Evolutionary conservation across 176 grass and related monocot genomes (phyloP).

Genomic region (Oryza meridionalis): DNA sequence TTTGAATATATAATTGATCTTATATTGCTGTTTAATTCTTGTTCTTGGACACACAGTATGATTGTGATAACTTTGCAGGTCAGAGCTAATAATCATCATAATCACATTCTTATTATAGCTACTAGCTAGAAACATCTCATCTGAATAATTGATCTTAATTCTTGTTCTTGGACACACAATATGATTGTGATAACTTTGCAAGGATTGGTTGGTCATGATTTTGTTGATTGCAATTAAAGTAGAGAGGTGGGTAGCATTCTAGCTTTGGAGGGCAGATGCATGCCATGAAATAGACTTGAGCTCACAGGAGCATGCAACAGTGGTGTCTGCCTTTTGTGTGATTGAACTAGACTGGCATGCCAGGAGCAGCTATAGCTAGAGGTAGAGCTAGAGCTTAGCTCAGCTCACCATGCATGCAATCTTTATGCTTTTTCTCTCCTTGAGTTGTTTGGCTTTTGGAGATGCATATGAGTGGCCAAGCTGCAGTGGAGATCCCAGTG

Average conservation of each 20-base stretch:
- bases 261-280: conserved; percentile 39
- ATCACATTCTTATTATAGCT: too few species aligned
- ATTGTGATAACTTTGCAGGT: too few species aligned
- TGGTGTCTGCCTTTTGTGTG: conserved; percentile 81
- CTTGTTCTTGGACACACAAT: background rate
- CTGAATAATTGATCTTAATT: background rate
- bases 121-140: too few species aligned
- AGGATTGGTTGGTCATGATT: conserved; percentile 39
- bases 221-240: conserved; percentile 13
- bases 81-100: too few species aligned
- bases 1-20: too few species aligned
- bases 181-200: conserved; percentile 18
- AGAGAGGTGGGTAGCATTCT: background rate
- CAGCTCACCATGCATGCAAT: conserved; percentile 46
- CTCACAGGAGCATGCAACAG: conserved; percentile 44
- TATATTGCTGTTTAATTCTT: too few species aligned
- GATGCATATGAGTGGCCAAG: conserved; percentile 42
- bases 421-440: conserved; percentile 79
- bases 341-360: conserved; percentile 95
- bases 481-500: conserved; percentile 58
- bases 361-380: conserved; percentile 41
- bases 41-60: too few species aligned
- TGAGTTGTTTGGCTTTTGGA: conserved; percentile 48
- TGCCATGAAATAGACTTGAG: conserved; percentile 42
- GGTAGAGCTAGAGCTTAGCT: background rate